Evolutionary conservation across 1,284 basidiomycete species (phyloP), one percentile per base, ranked within the genome.

Genomic region (Phylloboletellus chloephorus): DNA sequence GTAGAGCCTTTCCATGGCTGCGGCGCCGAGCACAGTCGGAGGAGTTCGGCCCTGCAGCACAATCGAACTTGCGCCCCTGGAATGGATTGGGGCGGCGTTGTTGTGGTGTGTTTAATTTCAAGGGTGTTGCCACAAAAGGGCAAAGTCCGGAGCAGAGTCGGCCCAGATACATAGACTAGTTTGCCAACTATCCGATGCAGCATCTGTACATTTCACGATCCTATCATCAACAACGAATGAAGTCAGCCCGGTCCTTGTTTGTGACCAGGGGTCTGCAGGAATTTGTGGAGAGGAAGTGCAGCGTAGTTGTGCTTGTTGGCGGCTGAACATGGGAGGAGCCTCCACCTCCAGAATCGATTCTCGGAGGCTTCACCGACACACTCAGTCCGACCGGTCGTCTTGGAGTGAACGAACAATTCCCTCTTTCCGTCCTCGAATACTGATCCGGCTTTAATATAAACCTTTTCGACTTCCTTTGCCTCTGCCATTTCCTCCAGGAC

Each of bases 41-140:
- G n/a, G n/a, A n/a, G n/a, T n/a, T n/a, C n/a, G n/a, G n/a, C n/a
- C n/a, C n/a, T n/a, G n/a, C n/a, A n/a, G n/a, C n/a, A n/a, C n/a
- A n/a, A n/a, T n/a, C n/a, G n/a, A n/a, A n/a, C n/a, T n/a, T n/a
- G n/a, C n/a, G n/a, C n/a, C n/a, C n/a, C n/a, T n/a, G n/a, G n/a
- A n/a, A n/a, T n/a, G 29, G 25, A 48, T 45, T 36, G 6, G 31
- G 40, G 50, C 36, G 45, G 53, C 51, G 59, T 64, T 62, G 48
- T 60, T 60, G 56, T 52, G 23, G 21, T 42, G 7, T 61, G 48
- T 60, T 63, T 39, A 13, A 47, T 57, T 57, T 29, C 15, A 42
- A 59, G 21, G 60, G 29, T 28, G 22, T 47, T 61, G 58, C 39
- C 43, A 53, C 31, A 57, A 46, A 51, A 22, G 9, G 13, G n/a